phyloP scores from a whole-genome alignment of 192 early-diverging fungal species.

The Coemansia sp. region DNA sequence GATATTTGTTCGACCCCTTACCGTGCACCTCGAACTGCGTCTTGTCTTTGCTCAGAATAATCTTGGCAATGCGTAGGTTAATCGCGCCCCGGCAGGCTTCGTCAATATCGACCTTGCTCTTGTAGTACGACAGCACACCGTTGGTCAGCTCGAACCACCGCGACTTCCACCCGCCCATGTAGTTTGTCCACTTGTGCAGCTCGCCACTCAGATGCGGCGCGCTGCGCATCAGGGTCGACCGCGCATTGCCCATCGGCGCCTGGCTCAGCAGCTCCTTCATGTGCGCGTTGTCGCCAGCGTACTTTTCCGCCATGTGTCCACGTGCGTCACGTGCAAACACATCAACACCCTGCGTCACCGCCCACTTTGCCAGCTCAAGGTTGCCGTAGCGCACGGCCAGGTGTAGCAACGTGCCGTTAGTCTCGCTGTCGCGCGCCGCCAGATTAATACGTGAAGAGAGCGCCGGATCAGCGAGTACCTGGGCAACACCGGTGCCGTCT shows the following conservation, averaged over 20 bases:
- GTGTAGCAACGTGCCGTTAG: constrained; percentile 68
- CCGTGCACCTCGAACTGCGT: constrained; percentile 75
- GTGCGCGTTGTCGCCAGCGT: constrained; percentile 43
- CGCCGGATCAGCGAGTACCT: constrained; percentile 55
- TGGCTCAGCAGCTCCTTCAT: constrained; percentile 56
- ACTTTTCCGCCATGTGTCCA: constrained; percentile 52
- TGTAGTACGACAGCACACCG: constrained; percentile 80
- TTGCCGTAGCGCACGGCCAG: constrained; percentile 61
- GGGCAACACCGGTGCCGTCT: constrained; percentile 35
- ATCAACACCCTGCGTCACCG: constrained; percentile 71
- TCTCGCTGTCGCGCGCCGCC: constrained; percentile 61
- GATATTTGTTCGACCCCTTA: constrained; percentile 71
- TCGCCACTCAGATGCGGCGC: constrained; percentile 55
- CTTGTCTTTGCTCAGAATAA: constrained; percentile 65
- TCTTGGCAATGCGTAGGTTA: constrained; percentile 66
- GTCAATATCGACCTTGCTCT: constrained; percentile 72
- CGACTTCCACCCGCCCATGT: constrained; percentile 73
- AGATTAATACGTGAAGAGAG: constrained; percentile 62
- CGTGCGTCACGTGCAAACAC: constrained; percentile 66
- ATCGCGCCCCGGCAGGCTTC: constrained; percentile 78
- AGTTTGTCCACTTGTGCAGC: constrained; percentile 86
- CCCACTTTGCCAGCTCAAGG: constrained; percentile 66
- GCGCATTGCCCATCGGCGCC: constrained; percentile 53
- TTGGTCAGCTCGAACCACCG: constrained; percentile 81
- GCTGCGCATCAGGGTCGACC: constrained; percentile 54